Evolutionary conservation across 352 stramenopile genomes (phyloP).

Genomic region (Poterioochromonas sp.): DNA sequence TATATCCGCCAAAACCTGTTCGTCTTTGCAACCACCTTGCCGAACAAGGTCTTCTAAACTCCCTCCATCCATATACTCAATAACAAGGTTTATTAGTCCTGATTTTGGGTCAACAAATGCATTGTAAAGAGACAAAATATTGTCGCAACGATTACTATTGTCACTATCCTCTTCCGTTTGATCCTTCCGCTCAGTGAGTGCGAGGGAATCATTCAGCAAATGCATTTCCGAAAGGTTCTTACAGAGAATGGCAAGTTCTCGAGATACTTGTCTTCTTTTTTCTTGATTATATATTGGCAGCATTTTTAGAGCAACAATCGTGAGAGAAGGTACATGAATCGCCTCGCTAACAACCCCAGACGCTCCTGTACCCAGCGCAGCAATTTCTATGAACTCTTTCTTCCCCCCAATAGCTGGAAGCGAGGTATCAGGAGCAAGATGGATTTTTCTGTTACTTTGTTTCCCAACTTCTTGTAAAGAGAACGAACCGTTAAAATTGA

Average conservation of each 20-base stretch:
- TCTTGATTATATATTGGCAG: conserved; percentile 53
- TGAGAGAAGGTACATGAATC: conserved; percentile 65
- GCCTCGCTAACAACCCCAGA: conserved; percentile 65
- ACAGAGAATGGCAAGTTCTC: conserved; percentile 64
- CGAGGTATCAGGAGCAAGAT: not conserved
- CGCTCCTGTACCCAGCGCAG: conserved; percentile 51
- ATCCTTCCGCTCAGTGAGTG: not conserved
- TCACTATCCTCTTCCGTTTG: not conserved
- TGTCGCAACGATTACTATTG: not conserved
- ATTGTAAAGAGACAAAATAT: conserved; percentile 18
- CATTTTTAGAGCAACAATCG: conserved; percentile 72
- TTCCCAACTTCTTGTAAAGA: not conserved
- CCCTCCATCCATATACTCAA: conserved; percentile 83
- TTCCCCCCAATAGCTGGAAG: not conserved
- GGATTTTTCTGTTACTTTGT: not conserved
- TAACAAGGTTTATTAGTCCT: conserved; percentile 67
- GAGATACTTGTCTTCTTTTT: conserved; percentile 69
- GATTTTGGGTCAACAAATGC: conserved; percentile 61
- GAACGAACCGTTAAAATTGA: not conserved
- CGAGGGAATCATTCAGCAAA: not conserved
- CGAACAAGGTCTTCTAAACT: conserved; percentile 71
- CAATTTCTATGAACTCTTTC: conserved; percentile 36
- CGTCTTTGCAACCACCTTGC: conserved; percentile 62
- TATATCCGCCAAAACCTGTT: conserved; percentile 59
- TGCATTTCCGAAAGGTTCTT: not conserved